A percentile compares a stretch with the other conserved stretches of the same genome.
These are phyloP conservation scores for Fraxinus baroniana DNA, from an alignment of 305 asterid species.

Conservation along the genomic window DNA sequence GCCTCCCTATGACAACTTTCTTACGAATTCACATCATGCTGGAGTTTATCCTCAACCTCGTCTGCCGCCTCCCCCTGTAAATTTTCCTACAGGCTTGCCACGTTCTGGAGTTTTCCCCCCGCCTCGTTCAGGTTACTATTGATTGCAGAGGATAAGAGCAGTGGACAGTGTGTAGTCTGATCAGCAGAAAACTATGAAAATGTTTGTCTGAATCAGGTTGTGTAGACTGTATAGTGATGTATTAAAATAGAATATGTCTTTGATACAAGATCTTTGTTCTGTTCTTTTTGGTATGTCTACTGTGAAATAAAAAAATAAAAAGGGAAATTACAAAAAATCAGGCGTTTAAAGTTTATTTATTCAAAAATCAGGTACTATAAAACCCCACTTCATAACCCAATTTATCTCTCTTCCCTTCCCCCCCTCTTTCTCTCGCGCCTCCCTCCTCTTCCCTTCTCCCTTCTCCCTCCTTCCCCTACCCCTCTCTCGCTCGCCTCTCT, in stretches of 20 bases:
- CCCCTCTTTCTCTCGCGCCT: too few relatives aligned
- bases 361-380: too few relatives aligned
- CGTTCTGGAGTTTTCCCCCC: constrained; percentile 17
- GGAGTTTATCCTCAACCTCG: constrained; percentile 12
- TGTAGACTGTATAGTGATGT: neutral
- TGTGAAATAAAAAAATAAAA: neutral
- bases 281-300: neutral
- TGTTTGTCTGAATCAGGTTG: neutral
- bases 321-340: too few relatives aligned
- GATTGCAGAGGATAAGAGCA: neutral
- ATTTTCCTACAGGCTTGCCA: constrained; percentile 7
- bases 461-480: too few relatives aligned
- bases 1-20: constrained; percentile 27
- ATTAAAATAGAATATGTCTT: neutral
- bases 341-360: too few relatives aligned
- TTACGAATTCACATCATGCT: constrained; percentile 6
- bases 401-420: too few relatives aligned
- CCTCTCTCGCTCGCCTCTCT: too few relatives aligned
- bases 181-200: neutral
- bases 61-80: constrained; percentile 13
- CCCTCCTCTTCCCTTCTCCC: too few relatives aligned
- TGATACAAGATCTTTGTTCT: neutral
- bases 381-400: too few relatives aligned
- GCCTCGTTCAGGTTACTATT: constrained; percentile 21
- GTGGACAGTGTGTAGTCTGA: neutral